A percentile compares a stretch with the other conserved stretches of the same genome.
These are phyloP conservation scores for Vanrija sp. DNA, from an alignment of 1,284 basidiomycete species.

Conservation along the genomic window DNA sequence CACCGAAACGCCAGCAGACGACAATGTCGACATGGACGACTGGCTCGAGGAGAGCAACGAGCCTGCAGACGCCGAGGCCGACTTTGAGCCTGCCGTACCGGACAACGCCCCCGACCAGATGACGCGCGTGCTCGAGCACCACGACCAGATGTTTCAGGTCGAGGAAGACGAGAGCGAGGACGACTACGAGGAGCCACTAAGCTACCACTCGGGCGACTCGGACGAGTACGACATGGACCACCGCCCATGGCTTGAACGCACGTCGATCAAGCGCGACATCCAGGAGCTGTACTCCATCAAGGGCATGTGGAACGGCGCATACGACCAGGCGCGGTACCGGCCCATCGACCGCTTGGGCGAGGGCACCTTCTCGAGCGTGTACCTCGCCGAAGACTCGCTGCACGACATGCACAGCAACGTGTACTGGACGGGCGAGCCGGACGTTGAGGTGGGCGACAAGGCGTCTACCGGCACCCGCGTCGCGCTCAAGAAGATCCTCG, in stretches of 20 bases:
- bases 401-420: conserved; percentile 74
- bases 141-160: conserved; percentile 1
- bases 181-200: conserved; percentile 17
- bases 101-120: conserved; percentile 48
- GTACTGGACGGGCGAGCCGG: conserved; percentile 66
- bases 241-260: conserved; percentile 60
- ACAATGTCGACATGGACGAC: conserved; percentile 15
- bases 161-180: conserved; percentile 14
- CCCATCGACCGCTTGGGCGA: conserved; percentile 90
- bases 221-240: conserved; percentile 46
- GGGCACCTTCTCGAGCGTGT: conserved; percentile 96
- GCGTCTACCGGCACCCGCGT: conserved; percentile 59
- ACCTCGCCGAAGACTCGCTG: conserved; percentile 84
- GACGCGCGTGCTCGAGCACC: conserved; percentile 5
- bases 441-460: conserved; percentile 21
- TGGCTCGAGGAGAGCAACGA: conserved; percentile 32
- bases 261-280: conserved; percentile 75
- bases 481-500: conserved; percentile 95
- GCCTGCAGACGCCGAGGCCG: conserved; percentile 26
- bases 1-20: conserved; percentile 18
- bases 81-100: conserved; percentile 45
- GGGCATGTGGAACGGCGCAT: conserved; percentile 11
- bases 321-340: conserved; percentile 57
- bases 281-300: conserved; percentile 43
- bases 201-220: conserved; percentile 45